A percentile compares a stretch with the other conserved stretches of the same genome.
Evolutionary conservation across 345 rosid genomes (phyloP).

Genomic region (Arabidopsis arenosa): DNA sequence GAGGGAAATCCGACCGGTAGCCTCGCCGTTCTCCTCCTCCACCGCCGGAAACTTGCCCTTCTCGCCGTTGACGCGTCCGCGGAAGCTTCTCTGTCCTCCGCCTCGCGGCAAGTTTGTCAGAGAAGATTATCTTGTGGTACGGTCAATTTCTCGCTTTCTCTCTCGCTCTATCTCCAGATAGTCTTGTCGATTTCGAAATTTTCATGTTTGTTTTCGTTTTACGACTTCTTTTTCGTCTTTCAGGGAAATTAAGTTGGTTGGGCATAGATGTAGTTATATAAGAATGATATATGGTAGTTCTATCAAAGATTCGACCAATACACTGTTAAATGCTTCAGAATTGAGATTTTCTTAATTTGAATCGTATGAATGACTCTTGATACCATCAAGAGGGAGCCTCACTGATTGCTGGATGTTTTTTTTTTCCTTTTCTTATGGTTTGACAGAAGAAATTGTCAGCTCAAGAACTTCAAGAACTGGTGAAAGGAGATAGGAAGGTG

Average conservation of each 20-base stretch:
- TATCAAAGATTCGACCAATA: not conserved
- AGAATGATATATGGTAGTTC: not conserved
- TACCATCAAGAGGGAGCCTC: slow-evolving; percentile 4
- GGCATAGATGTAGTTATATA: slow-evolving; percentile 1
- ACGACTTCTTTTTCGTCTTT: not conserved
- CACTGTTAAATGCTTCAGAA: slow-evolving; percentile 1
- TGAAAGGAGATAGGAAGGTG: slow-evolving; percentile 77
- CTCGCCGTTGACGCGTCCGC: slow-evolving; percentile 53
- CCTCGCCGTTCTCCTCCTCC: slow-evolving; percentile 44
- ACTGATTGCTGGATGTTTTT: slow-evolving; percentile 6
- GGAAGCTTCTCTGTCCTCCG: slow-evolving; percentile 73
- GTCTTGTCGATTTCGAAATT: slow-evolving; percentile 3
- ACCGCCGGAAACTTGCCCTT: slow-evolving; percentile 42
- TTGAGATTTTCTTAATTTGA: not conserved
- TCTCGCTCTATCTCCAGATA: not conserved
- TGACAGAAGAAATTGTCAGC: slow-evolving; percentile 75
- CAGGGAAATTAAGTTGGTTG: slow-evolving; percentile 7
- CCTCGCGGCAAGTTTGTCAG: slow-evolving; percentile 76
- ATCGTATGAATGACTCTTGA: slow-evolving; percentile 6
- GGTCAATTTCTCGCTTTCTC: slow-evolving; percentile 13
- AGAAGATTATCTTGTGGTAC: slow-evolving; percentile 93
- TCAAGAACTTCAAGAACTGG: slow-evolving; percentile 78
- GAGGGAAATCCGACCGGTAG: slow-evolving; percentile 37
- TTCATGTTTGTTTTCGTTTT: slow-evolving; percentile 10
- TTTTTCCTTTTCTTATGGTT: not conserved